Conservation (phyloP, 2,329 filamentous ascomycete species). For the Claviceps sp. region DNA sequence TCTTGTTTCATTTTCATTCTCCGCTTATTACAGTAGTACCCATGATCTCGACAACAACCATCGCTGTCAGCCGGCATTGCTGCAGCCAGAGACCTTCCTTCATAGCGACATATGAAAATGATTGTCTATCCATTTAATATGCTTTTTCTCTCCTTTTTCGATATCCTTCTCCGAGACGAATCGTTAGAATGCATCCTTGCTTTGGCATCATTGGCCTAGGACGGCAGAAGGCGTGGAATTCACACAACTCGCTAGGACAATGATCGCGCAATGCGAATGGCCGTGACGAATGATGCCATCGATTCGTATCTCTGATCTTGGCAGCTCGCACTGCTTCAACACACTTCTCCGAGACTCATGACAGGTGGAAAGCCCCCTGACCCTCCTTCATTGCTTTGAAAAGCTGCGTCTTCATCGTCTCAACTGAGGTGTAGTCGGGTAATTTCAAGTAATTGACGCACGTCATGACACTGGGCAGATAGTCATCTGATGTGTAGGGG, state of each 20-base stretch:
- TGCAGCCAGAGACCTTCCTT: not conserved
- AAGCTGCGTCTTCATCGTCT: constrained; percentile 65
- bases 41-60: not conserved
- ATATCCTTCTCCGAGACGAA: not conserved
- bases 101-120: constrained; percentile 3
- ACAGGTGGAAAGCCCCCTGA: constrained; percentile 94
- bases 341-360: constrained; percentile 28
- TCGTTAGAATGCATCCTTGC: constrained; percentile 8
- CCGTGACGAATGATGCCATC: constrained; percentile 1
- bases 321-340: not conserved
- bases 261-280: not conserved
- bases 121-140: constrained; percentile 12
- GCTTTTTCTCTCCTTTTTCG: not conserved
- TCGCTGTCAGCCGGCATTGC: not conserved
- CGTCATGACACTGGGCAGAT: constrained; percentile 98
- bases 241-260: not conserved
- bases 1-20: not conserved
- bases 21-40: constrained; percentile 1
- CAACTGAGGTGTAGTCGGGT: constrained; percentile 76
- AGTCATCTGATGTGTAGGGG: constrained; percentile 88
- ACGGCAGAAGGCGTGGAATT: constrained; percentile 1
- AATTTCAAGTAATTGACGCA: constrained; percentile 98
- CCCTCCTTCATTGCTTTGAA: constrained; percentile 84
- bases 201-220: constrained; percentile 9
- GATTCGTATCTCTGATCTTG: not conserved